phyloP scores from a whole-genome alignment of 2,329 filamentous ascomycete species.

The Graphium sp. region DNA sequence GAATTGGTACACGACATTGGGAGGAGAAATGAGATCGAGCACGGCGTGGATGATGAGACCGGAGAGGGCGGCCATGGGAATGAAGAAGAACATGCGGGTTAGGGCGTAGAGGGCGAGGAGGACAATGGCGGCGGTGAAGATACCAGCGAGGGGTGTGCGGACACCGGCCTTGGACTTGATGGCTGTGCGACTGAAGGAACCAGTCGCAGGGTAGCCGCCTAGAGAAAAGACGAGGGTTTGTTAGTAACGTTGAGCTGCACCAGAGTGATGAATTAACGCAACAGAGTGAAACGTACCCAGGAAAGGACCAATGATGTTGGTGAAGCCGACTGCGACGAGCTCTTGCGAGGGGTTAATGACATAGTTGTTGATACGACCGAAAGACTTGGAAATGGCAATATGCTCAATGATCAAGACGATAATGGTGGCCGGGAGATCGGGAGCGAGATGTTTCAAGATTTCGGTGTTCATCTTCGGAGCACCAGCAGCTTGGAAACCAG shows the following conservation, averaged over 20 bases:
- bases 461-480: slow-evolving; percentile 50
- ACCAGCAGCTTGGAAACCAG: slow-evolving; percentile 64
- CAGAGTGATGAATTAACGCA: no score
- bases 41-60: slow-evolving; percentile 95
- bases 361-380: slow-evolving; percentile 92
- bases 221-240: no score
- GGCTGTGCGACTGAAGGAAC: slow-evolving; percentile 89
- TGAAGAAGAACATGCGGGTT: slow-evolving; percentile 83
- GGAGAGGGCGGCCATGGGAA: slow-evolving; percentile 63
- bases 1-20: slow-evolving; percentile 85
- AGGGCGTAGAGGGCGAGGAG: slow-evolving; percentile 81
- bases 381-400: slow-evolving; percentile 93
- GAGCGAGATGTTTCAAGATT: slow-evolving; percentile 52
- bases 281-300: no score
- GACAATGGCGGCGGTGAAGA: slow-evolving; percentile 75
- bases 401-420: slow-evolving; percentile 96
- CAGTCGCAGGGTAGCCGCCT: slow-evolving; percentile 85
- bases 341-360: slow-evolving; percentile 91
- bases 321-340: slow-evolving; percentile 82
- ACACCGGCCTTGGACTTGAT: slow-evolving; percentile 97
- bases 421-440: slow-evolving; percentile 65
- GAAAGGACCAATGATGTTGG: slow-evolving; percentile 81
- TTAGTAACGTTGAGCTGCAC: no score
- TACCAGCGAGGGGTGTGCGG: slow-evolving; percentile 74
- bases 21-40: slow-evolving; percentile 77